phyloP scores from a whole-genome alignment of 106 monocot genomes.

The Platanthera zijinensis region DNA sequence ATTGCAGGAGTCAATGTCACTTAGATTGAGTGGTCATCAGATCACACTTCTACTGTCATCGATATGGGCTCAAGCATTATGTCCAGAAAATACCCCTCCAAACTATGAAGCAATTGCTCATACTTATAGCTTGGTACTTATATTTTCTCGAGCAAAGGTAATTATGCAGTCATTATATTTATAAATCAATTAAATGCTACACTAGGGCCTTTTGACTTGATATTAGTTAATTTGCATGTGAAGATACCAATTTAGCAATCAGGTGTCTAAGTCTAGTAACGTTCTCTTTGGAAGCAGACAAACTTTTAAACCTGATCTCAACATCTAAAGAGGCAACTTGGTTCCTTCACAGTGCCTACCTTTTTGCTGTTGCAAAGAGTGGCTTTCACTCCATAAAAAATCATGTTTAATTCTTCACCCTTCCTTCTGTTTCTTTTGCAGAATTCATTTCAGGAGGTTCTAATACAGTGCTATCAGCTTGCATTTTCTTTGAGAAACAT shows the following conservation, averaged over 20 bases:
- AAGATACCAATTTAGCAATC: too few species aligned
- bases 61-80: slow-evolving; percentile 62
- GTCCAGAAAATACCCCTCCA: slow-evolving; percentile 47
- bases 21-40: slow-evolving; percentile 56
- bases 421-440: slow-evolving; percentile 16
- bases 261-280: too few species aligned
- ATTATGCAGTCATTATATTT: not conserved
- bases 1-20: slow-evolving; percentile 38
- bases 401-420: too few species aligned
- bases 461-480: slow-evolving; percentile 75
- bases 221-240: too few species aligned
- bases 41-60: slow-evolving; percentile 62
- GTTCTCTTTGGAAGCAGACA: too few species aligned
- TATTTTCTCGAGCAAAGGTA: slow-evolving; percentile 69
- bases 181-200: too few species aligned
- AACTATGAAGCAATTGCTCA: slow-evolving; percentile 77
- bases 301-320: too few species aligned
- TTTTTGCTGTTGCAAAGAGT: too few species aligned
- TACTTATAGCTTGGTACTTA: slow-evolving; percentile 48
- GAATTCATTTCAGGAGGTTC: slow-evolving; percentile 47
- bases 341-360: too few species aligned
- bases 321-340: too few species aligned
- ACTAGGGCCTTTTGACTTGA: too few species aligned
- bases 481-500: slow-evolving; percentile 73
- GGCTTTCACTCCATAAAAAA: too few species aligned